Base-by-base conservation (phyloP, 805 yeast species). In the Wickerhamiella lipophila region DNA sequence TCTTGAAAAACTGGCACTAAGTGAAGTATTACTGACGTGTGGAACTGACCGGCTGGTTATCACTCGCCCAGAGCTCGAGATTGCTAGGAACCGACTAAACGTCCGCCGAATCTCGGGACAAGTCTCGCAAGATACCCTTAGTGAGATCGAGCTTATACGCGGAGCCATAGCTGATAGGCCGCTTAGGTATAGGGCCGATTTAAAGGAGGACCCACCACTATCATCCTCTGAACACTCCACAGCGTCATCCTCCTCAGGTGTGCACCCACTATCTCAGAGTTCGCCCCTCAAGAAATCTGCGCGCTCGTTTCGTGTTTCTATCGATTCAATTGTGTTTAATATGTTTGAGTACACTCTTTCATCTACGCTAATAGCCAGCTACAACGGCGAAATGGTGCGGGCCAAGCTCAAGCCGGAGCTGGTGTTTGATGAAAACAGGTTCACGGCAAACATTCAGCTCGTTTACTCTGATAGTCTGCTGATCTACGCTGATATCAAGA, bases 11-110 rank as follows among this genome's bases (percentile, higher is more conserved):
- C 16, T 56, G 6, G 12, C 15, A 3, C 13, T 58, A 2, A 27
- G 50, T 7, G 61, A 58, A 25, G 15, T 54, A 3, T 8, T 50
- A 1, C 11, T 55, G 6, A 49, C 53, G 9, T 53, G 53, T 1
- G 55, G 50, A 1, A 54, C 51, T 12, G 54, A 57, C 19, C 52
- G 57, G 40, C 23, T 57, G 4, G 30, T 51, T 8, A 21, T 42
- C 6, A 34, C 49, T 6, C 34, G 18, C 6, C 35, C 39, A 3
- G 47, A 47, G n/a, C 13, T 48, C 9, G 38, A 32, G 6, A 15
- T 48, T 21, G 26, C 25, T 3, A 3, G 36, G 22, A 38, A 47
- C 13, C 40, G 47, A 23, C 5, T 35, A n/a, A 21, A 15, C 6
- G 21, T 18, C 16, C 47, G 39, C 18, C 19, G 29, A n/a, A 18